A percentile compares a stretch with the other conserved stretches of the same genome.
phyloP scores from a whole-genome alignment of 2,329 filamentous ascomycete genomes.

The Botrytis fragariae region DNA sequence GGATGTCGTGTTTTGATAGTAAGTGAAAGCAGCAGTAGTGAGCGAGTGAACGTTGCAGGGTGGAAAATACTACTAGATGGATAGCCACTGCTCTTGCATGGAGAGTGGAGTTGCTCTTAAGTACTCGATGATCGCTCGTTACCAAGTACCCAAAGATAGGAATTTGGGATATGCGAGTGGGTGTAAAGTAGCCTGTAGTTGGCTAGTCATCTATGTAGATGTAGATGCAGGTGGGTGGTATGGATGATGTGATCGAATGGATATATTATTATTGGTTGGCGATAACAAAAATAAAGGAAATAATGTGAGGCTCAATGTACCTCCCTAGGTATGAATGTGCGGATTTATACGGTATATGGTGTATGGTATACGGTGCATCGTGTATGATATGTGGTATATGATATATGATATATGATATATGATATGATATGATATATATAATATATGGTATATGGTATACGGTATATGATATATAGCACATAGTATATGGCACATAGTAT shows the following conservation, averaged over 20 bases:
- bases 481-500: too few relatives aligned
- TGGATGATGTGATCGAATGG: background rate
- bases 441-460: too few relatives aligned
- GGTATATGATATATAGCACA: too few relatives aligned
- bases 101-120: background rate
- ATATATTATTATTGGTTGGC: background rate
- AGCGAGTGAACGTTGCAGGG: background rate
- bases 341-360: background rate
- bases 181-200: background rate
- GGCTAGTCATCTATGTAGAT: background rate
- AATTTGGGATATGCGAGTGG: background rate
- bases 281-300: background rate
- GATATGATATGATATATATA: too few relatives aligned
- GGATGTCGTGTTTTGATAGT: constrained; percentile 6
- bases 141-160: background rate
- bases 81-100: background rate
- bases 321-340: background rate
- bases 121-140: background rate
- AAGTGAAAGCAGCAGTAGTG: background rate
- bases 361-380: too few relatives aligned
- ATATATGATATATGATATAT: too few relatives aligned
- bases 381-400: too few relatives aligned
- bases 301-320: background rate
- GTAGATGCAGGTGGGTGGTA: background rate
- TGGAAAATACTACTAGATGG: background rate